phyloP scores from a whole-genome alignment of 305 asterid species.

The Rubia peregrina region DNA sequence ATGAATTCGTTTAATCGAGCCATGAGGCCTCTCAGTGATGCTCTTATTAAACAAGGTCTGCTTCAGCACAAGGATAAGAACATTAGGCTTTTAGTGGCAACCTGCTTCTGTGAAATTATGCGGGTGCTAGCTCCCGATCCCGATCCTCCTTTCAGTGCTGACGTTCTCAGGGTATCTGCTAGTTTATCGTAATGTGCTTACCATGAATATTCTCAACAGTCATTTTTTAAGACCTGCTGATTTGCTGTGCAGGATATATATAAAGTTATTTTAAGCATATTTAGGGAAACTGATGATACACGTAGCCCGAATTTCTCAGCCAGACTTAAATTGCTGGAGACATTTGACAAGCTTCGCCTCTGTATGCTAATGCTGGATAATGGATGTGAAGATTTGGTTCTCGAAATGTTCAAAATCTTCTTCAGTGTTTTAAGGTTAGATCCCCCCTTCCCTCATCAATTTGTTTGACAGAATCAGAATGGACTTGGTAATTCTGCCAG shows the following conservation, averaged over 20 bases:
- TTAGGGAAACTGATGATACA: slow-evolving; percentile 58
- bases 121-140: slow-evolving; percentile 70
- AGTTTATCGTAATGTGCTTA: not conserved
- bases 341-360: slow-evolving; percentile 54
- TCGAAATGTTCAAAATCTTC: slow-evolving; percentile 63
- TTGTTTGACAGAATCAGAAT: not conserved
- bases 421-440: slow-evolving; percentile 66
- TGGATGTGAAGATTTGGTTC: slow-evolving; percentile 70
- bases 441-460: slow-evolving; percentile 7
- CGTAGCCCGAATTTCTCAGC: slow-evolving; percentile 47
- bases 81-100: slow-evolving; percentile 57
- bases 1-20: slow-evolving; percentile 33
- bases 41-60: slow-evolving; percentile 47
- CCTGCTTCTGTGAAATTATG: slow-evolving; percentile 57
- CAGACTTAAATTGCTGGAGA: slow-evolving; percentile 59
- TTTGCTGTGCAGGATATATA: slow-evolving; percentile 53
- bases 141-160: slow-evolving; percentile 51
- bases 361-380: slow-evolving; percentile 69
- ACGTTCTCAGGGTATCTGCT: slow-evolving; percentile 49
- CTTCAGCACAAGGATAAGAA: slow-evolving; percentile 69
- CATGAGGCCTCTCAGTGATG: slow-evolving; percentile 49
- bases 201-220: not conserved
- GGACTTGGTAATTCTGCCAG: not conserved
- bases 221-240: not conserved
- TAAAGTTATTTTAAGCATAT: slow-evolving; percentile 49